phyloP scores from a whole-genome alignment of 306 rosid species.

The Castanopsis chinensis region DNA sequence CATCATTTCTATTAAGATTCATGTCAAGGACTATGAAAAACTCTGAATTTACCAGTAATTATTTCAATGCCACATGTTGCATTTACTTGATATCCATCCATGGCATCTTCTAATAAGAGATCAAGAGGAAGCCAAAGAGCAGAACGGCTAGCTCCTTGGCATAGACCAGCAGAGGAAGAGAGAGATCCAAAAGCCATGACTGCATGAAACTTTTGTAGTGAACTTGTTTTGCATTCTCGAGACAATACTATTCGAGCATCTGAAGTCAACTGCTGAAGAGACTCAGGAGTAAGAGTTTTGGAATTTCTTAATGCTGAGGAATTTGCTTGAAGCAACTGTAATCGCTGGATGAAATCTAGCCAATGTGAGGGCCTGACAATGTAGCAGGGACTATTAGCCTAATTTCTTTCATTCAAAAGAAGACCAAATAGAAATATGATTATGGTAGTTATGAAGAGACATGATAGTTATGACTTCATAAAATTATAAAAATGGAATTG shows the following conservation, averaged over 20 bases:
- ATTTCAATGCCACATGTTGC: conserved; percentile 86
- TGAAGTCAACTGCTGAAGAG: conserved; percentile 56
- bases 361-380: conserved; percentile 78
- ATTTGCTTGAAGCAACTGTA: conserved; percentile 60
- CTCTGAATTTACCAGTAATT: conserved; percentile 51
- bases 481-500: neutral
- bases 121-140: conserved; percentile 98
- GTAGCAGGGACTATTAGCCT: conserved; percentile 18
- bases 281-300: conserved; percentile 58
- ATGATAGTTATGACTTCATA: conserved; percentile 3
- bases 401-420: conserved; percentile 15
- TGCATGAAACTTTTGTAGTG: conserved; percentile 57
- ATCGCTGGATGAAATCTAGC: conserved; percentile 56
- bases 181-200: conserved; percentile 80
- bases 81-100: conserved; percentile 94
- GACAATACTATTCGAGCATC: conserved; percentile 47
- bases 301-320: conserved; percentile 74
- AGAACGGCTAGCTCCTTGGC: conserved; percentile 73
- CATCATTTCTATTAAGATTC: conserved; percentile 20
- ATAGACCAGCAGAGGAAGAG: conserved; percentile 68
- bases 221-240: conserved; percentile 64
- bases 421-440: neutral
- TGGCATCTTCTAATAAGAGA: conserved; percentile 87
- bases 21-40: conserved; percentile 4
- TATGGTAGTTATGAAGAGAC: neutral